Percentiles rank a stretch among this genome's conserved stretches.
Conservation (phyloP, 2,329 filamentous ascomycete genomes). For the Juglanconis oblonga region DNA sequence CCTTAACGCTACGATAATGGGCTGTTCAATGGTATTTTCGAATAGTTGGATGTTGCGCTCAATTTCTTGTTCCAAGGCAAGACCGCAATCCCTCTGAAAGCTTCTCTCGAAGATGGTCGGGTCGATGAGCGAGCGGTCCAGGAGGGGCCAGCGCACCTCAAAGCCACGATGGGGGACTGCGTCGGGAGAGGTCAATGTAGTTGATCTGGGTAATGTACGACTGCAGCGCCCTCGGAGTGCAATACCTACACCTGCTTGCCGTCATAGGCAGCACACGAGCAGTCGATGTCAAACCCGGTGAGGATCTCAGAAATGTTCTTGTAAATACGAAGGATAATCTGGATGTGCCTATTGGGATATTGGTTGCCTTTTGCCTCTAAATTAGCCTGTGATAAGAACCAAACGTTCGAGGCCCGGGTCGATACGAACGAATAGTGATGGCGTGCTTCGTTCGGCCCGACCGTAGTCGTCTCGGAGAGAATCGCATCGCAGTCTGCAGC, state of each 20-base stretch:
- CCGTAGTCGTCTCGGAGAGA: constrained; percentile 76
- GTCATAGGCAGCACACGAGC: constrained; percentile 76
- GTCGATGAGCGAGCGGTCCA: constrained; percentile 74
- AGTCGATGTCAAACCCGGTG: constrained; percentile 86
- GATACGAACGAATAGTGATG: constrained; percentile 63
- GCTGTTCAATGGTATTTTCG: constrained; percentile 52
- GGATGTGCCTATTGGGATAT: constrained; percentile 76
- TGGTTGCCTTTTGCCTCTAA: constrained; percentile 54
- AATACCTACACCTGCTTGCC: constrained; percentile 74
- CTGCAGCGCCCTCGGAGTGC: constrained; percentile 71
- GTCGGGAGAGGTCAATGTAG: constrained; percentile 72
- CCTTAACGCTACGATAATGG: constrained; percentile 61
- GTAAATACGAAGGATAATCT: constrained; percentile 84
- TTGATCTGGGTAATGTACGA: constrained; percentile 83
- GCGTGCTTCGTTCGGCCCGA: constrained; percentile 76
- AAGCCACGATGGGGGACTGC: constrained; percentile 81
- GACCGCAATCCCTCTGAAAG: constrained; percentile 70
- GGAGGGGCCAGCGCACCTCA: constrained; percentile 74
- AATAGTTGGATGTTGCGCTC: constrained; percentile 51
- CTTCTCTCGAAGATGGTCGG: constrained; percentile 85
- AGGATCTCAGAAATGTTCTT: constrained; percentile 81
- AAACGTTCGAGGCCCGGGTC: background rate
- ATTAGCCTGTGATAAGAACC: background rate
- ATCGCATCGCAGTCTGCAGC: constrained; percentile 71
- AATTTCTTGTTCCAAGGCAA: constrained; percentile 50